These are phyloP conservation scores for Silene conica DNA, from an alignment of 148 eudicot species.

Conservation along the genomic window DNA sequence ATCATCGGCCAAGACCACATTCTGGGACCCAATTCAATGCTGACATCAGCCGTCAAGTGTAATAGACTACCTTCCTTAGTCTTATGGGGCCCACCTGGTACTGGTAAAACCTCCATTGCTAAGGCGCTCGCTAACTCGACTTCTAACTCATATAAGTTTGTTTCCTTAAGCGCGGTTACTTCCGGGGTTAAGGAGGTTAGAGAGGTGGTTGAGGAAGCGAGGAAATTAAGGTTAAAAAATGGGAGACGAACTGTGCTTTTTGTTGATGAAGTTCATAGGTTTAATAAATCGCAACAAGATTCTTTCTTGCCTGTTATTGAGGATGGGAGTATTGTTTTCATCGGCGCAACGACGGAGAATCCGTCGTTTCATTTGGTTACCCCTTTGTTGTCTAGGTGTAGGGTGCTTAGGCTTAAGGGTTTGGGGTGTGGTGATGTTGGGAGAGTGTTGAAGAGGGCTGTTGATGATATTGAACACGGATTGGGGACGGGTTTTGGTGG, in stretches of 20 bases:
- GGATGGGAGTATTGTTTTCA: slow-evolving; percentile 76
- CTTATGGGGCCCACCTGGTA: slow-evolving; percentile 97
- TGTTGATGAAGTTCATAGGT: slow-evolving; percentile 87
- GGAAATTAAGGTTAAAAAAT: slow-evolving; percentile 25
- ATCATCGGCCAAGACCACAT: slow-evolving; percentile 80
- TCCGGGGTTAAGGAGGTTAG: slow-evolving; percentile 85
- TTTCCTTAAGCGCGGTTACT: slow-evolving; percentile 60
- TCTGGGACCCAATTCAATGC: slow-evolving; percentile 39
- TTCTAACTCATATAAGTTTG: slow-evolving; percentile 41
- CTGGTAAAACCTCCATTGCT: slow-evolving; percentile 89
- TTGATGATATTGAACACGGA: slow-evolving; percentile 43
- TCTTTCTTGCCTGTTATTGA: slow-evolving; percentile 88
- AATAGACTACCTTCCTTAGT: slow-evolving; percentile 61
- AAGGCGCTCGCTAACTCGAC: slow-evolving; percentile 43
- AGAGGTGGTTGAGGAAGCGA: slow-evolving; percentile 66
- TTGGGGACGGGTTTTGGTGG: slow-evolving; percentile 32
- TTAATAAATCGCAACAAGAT: slow-evolving; percentile 85
- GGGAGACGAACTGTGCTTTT: slow-evolving; percentile 67
- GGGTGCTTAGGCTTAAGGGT: slow-evolving; percentile 58
- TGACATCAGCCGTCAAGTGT: slow-evolving; percentile 51
- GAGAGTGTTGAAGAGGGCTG: slow-evolving; percentile 45
- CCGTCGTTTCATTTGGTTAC: slow-evolving; percentile 89
- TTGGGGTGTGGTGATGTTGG: slow-evolving; percentile 35
- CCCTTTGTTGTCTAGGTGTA: slow-evolving; percentile 75
- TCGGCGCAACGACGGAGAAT: slow-evolving; percentile 93